A percentile compares a stretch with the other conserved stretches of the same genome.
Evolutionary conservation across 208 protist species (phyloP).

Genomic region (Leishmania mexicana): DNA sequence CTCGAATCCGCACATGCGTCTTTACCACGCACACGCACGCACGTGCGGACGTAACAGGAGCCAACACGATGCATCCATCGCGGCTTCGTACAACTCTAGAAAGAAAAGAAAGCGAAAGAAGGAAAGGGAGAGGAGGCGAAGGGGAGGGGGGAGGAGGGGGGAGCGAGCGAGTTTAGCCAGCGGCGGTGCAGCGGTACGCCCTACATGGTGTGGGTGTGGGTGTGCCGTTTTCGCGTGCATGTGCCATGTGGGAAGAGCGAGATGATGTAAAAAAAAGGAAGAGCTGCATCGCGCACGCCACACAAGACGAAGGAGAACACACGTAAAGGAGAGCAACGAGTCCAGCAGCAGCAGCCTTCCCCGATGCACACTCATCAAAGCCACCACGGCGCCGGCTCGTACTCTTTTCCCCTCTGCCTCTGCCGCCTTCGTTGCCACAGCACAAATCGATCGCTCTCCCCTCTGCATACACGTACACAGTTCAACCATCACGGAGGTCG

Average conservation of each 20-base stretch:
- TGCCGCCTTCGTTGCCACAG: not conserved
- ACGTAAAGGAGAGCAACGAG: not conserved
- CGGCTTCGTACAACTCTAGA: no score
- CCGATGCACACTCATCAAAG: not conserved
- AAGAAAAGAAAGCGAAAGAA: slow-evolving; percentile 3
- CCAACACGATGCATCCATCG: not conserved
- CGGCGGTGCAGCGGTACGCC: not conserved
- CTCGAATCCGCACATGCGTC: not conserved
- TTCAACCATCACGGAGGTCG: not conserved
- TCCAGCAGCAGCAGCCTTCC: not conserved
- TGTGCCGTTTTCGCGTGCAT: not conserved
- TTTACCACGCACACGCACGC: not conserved
- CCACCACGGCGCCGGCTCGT: not conserved
- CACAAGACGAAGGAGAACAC: no score
- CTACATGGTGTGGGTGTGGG: not conserved
- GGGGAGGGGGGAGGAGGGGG: not conserved
- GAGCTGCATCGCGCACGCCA: not conserved
- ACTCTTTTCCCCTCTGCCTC: not conserved
- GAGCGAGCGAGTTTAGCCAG: not conserved
- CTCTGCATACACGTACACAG: not conserved
- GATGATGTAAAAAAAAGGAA: not conserved
- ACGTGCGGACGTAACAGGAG: slow-evolving; percentile 6
- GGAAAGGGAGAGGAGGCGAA: not conserved
- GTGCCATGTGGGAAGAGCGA: not conserved
- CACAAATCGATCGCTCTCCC: slow-evolving; percentile 4